phyloP scores from a whole-genome alignment of 2,329 filamentous ascomycete genomes.

The Achaetomium macrosporum region DNA sequence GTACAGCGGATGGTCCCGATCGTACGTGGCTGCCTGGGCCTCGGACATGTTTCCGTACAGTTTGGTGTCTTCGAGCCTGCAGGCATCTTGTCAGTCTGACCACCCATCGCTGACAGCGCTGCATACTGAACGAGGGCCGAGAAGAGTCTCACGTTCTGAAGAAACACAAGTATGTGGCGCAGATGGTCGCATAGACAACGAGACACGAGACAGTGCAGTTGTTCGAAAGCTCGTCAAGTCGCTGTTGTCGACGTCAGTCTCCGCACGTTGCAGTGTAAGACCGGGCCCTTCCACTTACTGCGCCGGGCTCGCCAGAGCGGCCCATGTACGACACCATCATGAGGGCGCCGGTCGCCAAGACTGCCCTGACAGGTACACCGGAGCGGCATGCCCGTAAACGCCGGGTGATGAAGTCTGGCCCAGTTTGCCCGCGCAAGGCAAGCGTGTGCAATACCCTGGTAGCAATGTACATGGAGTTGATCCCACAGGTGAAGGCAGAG shows the following conservation, averaged over 20 bases:
- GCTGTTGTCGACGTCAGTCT: conserved; percentile 24
- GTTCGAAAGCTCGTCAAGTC: conserved; percentile 33
- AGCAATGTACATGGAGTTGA: conserved; percentile 35
- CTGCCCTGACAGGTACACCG: conserved; percentile 35
- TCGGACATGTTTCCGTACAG: conserved; percentile 35
- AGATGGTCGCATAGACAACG: conserved; percentile 37
- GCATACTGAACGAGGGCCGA: background rate
- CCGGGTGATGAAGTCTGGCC: conserved; percentile 36
- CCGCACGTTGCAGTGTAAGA: background rate
- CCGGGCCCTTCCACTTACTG: conserved; percentile 24
- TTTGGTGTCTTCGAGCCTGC: conserved; percentile 35
- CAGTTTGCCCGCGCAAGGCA: conserved; percentile 34
- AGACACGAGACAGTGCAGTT: conserved; percentile 35
- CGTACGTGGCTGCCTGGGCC: conserved; percentile 30
- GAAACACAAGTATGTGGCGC: conserved; percentile 36
- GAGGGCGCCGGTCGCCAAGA: conserved; percentile 34
- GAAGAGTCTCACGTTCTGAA: conserved; percentile 30
- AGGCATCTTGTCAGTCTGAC: background rate
- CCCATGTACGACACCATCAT: conserved; percentile 37
- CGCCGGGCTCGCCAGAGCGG: conserved; percentile 31
- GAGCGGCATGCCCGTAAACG: conserved; percentile 32
- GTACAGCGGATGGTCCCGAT: conserved; percentile 32
- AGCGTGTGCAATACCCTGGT: conserved; percentile 34
- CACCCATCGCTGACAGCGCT: background rate
- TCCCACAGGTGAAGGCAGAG: conserved; percentile 34